Conservation (phyloP, 805 yeast species). For the Yamadazyma olivae region DNA sequence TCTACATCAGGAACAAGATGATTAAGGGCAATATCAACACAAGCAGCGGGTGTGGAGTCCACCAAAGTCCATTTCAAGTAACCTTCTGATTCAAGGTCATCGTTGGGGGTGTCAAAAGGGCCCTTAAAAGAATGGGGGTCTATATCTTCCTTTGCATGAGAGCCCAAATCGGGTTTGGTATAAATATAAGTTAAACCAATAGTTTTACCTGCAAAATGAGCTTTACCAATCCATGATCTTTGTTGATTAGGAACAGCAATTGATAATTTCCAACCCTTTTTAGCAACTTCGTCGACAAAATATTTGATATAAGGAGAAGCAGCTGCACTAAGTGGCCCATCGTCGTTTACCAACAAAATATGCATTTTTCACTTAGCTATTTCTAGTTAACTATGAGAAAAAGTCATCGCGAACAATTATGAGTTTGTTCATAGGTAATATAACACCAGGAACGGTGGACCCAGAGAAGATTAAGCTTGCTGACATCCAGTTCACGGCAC, state of each 20-base stretch:
- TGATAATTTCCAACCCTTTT: constrained; percentile 82
- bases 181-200: constrained; percentile 64
- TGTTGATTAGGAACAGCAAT: constrained; percentile 83
- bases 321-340: constrained; percentile 83
- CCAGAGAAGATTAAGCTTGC: constrained; percentile 62
- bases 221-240: constrained; percentile 96
- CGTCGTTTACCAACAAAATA: constrained; percentile 80
- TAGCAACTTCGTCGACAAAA: constrained; percentile 64
- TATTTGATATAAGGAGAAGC: constrained; percentile 84
- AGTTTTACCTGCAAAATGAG: constrained; percentile 81
- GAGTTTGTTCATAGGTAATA: constrained; percentile 61
- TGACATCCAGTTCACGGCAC: constrained; percentile 64
- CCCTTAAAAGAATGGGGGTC: constrained; percentile 43
- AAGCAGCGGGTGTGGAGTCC: constrained; percentile 95
- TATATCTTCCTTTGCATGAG: constrained; percentile 39
- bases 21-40: constrained; percentile 85
- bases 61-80: constrained; percentile 81
- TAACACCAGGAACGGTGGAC: constrained; percentile 45
- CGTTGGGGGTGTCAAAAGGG: constrained; percentile 57
- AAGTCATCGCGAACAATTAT: constrained; percentile 26
- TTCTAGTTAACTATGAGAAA: neutral
- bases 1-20: constrained; percentile 59
- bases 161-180: constrained; percentile 42
- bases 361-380: constrained; percentile 34
- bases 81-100: constrained; percentile 14